Evolutionary conservation across 2,329 filamentous ascomycete species (phyloP).

Genomic region (Purpureocillium lavendulum): DNA sequence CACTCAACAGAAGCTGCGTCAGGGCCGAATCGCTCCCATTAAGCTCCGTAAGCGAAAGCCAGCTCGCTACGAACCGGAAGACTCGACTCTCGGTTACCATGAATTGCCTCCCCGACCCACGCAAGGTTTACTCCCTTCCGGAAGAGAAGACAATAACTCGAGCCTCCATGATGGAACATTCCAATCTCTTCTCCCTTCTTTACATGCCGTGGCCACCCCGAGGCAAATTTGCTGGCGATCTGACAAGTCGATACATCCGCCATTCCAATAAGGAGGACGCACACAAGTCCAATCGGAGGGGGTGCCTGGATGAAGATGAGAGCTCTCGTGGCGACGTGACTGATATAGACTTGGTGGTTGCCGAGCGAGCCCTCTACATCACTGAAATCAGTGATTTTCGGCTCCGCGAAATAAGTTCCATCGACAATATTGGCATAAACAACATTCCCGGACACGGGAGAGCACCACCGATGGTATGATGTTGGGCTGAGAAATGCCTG

Average conservation of each 20-base stretch:
- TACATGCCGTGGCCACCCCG: conserved; percentile 1
- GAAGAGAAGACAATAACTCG: conserved; percentile 57
- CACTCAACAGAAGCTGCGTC: too few species aligned
- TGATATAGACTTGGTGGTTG: conserved; percentile 52
- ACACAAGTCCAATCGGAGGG: conserved; percentile 57
- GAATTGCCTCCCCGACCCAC: conserved; percentile 9
- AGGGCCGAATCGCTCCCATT: too few species aligned
- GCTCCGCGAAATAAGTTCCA: conserved; percentile 57
- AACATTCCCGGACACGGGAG: conserved; percentile 51
- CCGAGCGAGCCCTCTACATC: conserved; percentile 11
- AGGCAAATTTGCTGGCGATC: conserved; percentile 25
- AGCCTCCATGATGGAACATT: conserved; percentile 68
- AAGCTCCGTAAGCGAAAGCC: conserved; percentile 36
- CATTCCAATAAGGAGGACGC: conserved; percentile 63
- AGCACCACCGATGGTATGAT: conserved; percentile 61
- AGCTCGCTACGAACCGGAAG: conserved; percentile 10
- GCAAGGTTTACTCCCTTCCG: conserved; percentile 36
- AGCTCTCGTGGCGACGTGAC: conserved; percentile 53
- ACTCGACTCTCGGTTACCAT: conserved; percentile 7
- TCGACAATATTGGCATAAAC: conserved; percentile 42
- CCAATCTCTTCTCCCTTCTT: conserved; percentile 59
- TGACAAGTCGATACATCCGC: conserved; percentile 60
- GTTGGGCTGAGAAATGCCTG: conserved; percentile 57
- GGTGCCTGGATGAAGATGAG: conserved; percentile 61
- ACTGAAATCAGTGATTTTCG: conserved; percentile 19